These are phyloP conservation scores for Ammopiptanthus mongolicus DNA, from an alignment of 306 rosid species.

Conservation along the genomic window DNA sequence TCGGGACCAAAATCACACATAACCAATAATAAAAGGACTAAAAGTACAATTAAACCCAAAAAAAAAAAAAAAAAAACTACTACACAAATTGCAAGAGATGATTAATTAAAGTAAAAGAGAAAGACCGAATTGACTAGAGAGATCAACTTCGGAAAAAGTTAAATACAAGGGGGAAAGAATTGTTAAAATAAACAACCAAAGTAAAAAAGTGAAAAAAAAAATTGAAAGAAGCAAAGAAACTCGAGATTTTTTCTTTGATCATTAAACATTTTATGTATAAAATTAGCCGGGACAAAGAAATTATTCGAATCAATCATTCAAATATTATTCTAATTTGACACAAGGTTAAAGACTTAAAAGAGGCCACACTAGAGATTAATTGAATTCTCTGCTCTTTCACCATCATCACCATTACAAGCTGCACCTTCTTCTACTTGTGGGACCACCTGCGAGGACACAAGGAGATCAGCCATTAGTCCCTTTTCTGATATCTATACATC, in stretches of 20 bases:
- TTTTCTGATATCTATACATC: background rate
- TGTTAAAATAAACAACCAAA: background rate
- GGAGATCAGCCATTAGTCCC: background rate
- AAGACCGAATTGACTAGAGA: background rate
- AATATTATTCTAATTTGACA: no score
- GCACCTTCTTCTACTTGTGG: constrained; percentile 45
- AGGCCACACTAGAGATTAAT: background rate
- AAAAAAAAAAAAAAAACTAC: no score
- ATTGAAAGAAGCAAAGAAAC: background rate
- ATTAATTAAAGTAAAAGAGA: no score
- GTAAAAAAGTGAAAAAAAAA: background rate
- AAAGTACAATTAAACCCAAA: no score
- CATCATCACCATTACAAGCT: background rate
- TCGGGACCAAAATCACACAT: no score
- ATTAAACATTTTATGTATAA: no score
- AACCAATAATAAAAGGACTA: no score
- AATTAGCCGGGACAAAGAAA: no score
- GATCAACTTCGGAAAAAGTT: background rate
- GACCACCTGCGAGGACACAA: constrained; percentile 56
- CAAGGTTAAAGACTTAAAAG: no score
- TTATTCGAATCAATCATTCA: no score
- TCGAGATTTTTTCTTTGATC: background rate
- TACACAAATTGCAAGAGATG: no score
- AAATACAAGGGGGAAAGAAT: background rate
- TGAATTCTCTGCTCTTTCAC: constrained; percentile 16